Evolutionary conservation across 805 yeast genomes (phyloP), one percentile per base, ranked within the genome.

Genomic region (Candida piceae): DNA sequence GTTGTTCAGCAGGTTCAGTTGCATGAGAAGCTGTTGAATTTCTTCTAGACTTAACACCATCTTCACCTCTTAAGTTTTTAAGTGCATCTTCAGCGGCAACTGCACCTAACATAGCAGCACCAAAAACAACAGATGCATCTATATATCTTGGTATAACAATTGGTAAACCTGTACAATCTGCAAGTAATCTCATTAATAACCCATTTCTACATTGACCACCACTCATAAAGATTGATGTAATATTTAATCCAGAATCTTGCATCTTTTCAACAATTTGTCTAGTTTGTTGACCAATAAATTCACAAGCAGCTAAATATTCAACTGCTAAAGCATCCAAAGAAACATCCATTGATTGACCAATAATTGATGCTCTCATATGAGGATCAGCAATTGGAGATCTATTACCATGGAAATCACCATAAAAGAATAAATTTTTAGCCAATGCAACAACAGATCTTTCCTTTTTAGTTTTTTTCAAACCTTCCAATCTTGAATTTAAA

Each of bases 351-450:
- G 90, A 77, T 53, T 84, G 88, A 3, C 98, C 98, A 47, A 88
- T 82, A 42, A 93, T 81, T 3, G 89, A 76, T 9, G 97, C 97
- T 39, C 84, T 74, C 98, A 93, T 93, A 39, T 71, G 66, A 8
- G 95, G 88, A 55, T 93, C 97, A 10, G 97, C 97, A 49, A 93
- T 80, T n/a, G 98, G 98, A 2, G 96, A 85, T 59, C 98, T 72
- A 65, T 93, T 93, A 29, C 98, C 98, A 60, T 89, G 95, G 61
- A 83, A 80, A 63, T 93, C 98, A 44, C 97, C 98, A 62, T 93
- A 93, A 64, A 86, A 87, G 62, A 87, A 93, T 51, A 85, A 63
- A 60, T 89, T 84, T 55, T 78, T 84, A 18, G 93, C 94, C 48
- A 93, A 67, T 10, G 86, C 69, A 13, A 84, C 87, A 27, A 88